Evolutionary conservation across 2,329 filamentous ascomycete species (phyloP).

Genomic region (Penicillium expansum): DNA sequence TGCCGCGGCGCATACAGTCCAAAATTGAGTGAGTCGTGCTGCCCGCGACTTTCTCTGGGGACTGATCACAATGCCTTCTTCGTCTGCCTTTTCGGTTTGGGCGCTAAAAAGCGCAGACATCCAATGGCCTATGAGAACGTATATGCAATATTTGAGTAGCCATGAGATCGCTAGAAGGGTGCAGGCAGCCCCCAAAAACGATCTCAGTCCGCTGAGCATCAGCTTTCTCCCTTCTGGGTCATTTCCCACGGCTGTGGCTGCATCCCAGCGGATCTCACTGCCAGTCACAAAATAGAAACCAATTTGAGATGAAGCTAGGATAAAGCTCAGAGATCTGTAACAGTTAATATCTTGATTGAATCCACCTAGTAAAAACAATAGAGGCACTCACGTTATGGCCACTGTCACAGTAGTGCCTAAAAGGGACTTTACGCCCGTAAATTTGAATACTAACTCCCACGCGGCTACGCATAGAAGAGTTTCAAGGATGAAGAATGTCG

Average conservation of each 20-base stretch:
- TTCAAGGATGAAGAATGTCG: conserved; percentile 33
- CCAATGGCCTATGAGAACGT: conserved; percentile 21
- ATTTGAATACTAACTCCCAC: conserved; percentile 26
- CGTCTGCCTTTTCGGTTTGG: conserved; percentile 11
- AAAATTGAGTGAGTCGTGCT: conserved; percentile 9
- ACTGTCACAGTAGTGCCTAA: conserved; percentile 19
- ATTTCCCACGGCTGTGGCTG: conserved; percentile 28
- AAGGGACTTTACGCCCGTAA: conserved; percentile 12
- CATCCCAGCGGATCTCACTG: conserved; percentile 33
- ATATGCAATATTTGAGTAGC: conserved; percentile 20
- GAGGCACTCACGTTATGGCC: conserved; percentile 23
- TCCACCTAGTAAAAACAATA: background rate
- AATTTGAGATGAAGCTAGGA: conserved; percentile 28
- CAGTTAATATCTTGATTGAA: background rate
- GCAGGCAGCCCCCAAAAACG: conserved; percentile 23
- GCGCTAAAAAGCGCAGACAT: conserved; percentile 22
- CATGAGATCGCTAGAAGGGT: conserved; percentile 24
- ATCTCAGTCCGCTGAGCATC: conserved; percentile 30
- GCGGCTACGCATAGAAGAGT: conserved; percentile 19
- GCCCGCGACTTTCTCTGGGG: background rate
- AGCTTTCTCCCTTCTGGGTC: conserved; percentile 31
- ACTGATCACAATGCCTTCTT: conserved; percentile 14
- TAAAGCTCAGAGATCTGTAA: conserved; percentile 22
- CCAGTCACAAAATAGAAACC: conserved; percentile 35
- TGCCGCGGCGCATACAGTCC: conserved; percentile 18